phyloP scores from a whole-genome alignment of 176 grass and related monocot genomes.

The Microstegium vimineum region DNA sequence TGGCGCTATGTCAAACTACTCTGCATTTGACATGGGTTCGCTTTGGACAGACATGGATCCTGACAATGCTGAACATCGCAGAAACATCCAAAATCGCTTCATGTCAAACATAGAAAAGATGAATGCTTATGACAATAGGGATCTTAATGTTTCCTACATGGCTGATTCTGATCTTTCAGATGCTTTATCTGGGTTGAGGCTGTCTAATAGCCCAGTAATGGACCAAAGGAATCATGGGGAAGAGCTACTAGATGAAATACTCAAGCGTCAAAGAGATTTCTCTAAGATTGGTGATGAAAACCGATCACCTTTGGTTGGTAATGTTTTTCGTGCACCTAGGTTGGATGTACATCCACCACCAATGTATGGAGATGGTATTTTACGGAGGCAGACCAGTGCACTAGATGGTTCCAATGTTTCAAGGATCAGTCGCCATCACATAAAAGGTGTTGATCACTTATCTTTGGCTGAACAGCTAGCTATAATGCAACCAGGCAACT shows the following conservation, averaged over 20 bases:
- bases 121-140: constrained; percentile 31
- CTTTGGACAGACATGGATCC: constrained; percentile 24
- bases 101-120: constrained; percentile 33
- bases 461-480: constrained; percentile 37
- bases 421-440: constrained; percentile 23
- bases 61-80: constrained; percentile 21
- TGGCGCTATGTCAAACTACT: constrained; percentile 1
- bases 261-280: neutral
- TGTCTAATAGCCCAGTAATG: constrained; percentile 28
- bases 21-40: constrained; percentile 11
- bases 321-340: constrained; percentile 9
- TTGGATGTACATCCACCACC: neutral
- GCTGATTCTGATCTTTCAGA: constrained; percentile 41
- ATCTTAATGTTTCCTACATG: constrained; percentile 6
- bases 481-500: constrained; percentile 44
- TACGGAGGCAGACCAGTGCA: constrained; percentile 31
- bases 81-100: constrained; percentile 19
- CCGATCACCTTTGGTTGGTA: neutral
- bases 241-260: constrained; percentile 39
- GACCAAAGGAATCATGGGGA: constrained; percentile 28
- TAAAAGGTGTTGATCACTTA: constrained; percentile 29
- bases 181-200: constrained; percentile 42
- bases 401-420: constrained; percentile 30
- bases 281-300: constrained; percentile 25
- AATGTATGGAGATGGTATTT: constrained; percentile 34